A percentile compares a stretch with the other conserved stretches of the same genome.
Conservation (phyloP, 2,329 filamentous ascomycete genomes). For the Capronia coronata region DNA sequence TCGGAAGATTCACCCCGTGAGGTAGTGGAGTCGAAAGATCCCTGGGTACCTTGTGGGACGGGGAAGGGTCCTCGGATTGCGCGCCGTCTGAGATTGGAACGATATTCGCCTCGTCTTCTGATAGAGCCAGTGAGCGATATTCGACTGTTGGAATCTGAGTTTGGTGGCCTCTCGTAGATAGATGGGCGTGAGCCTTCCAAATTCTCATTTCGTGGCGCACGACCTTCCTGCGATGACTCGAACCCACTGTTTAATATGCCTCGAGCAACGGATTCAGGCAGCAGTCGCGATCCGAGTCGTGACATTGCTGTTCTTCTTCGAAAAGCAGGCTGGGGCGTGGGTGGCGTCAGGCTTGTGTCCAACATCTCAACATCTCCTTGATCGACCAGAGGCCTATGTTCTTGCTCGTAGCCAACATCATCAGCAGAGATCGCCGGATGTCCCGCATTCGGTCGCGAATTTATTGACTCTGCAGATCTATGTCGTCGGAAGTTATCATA, state of each 20-base stretch:
- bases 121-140: constrained; percentile 21
- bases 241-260: constrained; percentile 42
- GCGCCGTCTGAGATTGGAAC: constrained; percentile 33
- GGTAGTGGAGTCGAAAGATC: constrained; percentile 27
- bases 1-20: constrained; percentile 27
- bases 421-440: constrained; percentile 21
- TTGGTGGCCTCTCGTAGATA: constrained; percentile 19
- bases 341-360: constrained; percentile 24
- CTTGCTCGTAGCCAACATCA: constrained; percentile 35
- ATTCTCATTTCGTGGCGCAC: constrained; percentile 40
- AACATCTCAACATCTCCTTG: constrained; percentile 31
- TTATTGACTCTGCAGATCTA: constrained; percentile 20
- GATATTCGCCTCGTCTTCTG: constrained; percentile 13
- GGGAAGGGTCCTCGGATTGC: constrained; percentile 37
- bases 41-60: constrained; percentile 33
- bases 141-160: constrained; percentile 13
- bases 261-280: constrained; percentile 43
- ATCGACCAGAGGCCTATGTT: constrained; percentile 34
- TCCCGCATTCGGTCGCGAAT: constrained; percentile 10
- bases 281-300: constrained; percentile 42
- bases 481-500: constrained; percentile 29
- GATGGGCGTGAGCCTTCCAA: constrained; percentile 32
- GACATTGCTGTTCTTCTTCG: constrained; percentile 44
- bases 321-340: constrained; percentile 29
- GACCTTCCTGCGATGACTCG: constrained; percentile 42